phyloP scores from a whole-genome alignment of 306 rosid species.

The Oxytropis ochrocephala region DNA sequence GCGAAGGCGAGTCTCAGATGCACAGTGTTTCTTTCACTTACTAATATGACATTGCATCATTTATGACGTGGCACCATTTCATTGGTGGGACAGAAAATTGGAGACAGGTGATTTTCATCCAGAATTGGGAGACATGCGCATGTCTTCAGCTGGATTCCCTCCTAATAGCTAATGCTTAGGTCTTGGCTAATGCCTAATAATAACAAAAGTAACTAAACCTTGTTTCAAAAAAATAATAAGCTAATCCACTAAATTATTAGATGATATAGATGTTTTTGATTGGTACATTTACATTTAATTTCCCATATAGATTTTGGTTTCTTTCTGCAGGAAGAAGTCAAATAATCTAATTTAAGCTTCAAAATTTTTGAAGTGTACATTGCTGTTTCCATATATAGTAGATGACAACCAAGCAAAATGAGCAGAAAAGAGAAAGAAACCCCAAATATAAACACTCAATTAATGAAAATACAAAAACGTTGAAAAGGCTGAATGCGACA shows the following conservation, averaged over 20 bases:
- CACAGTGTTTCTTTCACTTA: no score
- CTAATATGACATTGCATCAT: no score
- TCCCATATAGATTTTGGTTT: not conserved
- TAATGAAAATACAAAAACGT: not conserved
- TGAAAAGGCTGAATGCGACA: conserved; percentile 42
- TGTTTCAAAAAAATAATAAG: not conserved
- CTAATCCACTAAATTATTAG: not conserved
- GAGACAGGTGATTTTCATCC: no score
- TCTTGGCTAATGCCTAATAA: no score
- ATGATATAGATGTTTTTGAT: not conserved
- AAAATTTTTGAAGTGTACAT: not conserved
- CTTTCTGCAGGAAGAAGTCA: not conserved
- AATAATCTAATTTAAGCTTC: conserved; percentile 15
- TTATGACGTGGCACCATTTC: no score
- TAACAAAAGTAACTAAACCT: not conserved
- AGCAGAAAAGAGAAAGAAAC: not conserved
- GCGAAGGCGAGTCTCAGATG: no score
- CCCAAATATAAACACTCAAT: not conserved
- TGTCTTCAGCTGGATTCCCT: no score
- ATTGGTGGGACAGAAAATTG: no score
- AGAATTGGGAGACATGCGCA: no score
- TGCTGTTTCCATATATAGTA: not conserved
- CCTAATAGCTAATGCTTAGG: no score
- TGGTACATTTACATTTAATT: not conserved
- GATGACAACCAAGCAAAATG: conserved; percentile 27